A percentile compares a stretch with the other conserved stretches of the same genome.
Evolutionary conservation across 2,329 filamentous ascomycete species (phyloP).

Genomic region (Fusarium incarnatum): DNA sequence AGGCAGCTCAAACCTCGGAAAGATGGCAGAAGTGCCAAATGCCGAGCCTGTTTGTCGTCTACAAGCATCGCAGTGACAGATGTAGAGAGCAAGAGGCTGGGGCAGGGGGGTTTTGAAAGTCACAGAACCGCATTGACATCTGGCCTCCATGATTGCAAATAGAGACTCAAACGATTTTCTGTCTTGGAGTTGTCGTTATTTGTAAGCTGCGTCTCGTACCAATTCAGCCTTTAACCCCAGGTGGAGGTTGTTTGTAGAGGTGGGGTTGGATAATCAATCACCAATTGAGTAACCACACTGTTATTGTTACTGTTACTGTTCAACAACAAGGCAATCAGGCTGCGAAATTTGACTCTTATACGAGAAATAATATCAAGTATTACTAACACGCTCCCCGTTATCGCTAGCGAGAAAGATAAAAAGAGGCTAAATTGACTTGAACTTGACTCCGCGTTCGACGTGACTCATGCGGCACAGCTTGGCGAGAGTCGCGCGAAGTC

Average conservation of each 20-base stretch:
- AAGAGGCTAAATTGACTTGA: constrained; percentile 5
- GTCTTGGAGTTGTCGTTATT: background rate
- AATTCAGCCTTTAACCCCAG: background rate
- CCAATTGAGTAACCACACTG: constrained; percentile 16
- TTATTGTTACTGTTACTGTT: background rate
- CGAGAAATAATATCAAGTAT: background rate
- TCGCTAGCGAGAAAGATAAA: constrained; percentile 17
- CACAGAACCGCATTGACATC: constrained; percentile 74
- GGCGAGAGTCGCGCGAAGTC: constrained; percentile 49
- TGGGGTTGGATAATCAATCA: constrained; percentile 22
- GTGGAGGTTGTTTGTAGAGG: constrained; percentile 17
- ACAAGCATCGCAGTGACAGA: constrained; percentile 78
- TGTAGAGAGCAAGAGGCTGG: constrained; percentile 72
- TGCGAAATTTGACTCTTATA: constrained; percentile 9
- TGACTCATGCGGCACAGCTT: constrained; percentile 44
- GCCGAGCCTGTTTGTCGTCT: constrained; percentile 73
- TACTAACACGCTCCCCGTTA: constrained; percentile 22
- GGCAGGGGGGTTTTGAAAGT: constrained; percentile 70
- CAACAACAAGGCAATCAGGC: constrained; percentile 1
- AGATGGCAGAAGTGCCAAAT: constrained; percentile 77
- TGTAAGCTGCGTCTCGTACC: background rate
- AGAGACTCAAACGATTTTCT: background rate
- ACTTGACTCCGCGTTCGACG: constrained; percentile 29
- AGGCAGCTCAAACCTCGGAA: constrained; percentile 72
- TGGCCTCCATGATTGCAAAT: constrained; percentile 62